Evolutionary conservation across 192 early-diverging fungal species (phyloP), one percentile per base, ranked within the genome.

Genomic region (Podila minutissima): DNA sequence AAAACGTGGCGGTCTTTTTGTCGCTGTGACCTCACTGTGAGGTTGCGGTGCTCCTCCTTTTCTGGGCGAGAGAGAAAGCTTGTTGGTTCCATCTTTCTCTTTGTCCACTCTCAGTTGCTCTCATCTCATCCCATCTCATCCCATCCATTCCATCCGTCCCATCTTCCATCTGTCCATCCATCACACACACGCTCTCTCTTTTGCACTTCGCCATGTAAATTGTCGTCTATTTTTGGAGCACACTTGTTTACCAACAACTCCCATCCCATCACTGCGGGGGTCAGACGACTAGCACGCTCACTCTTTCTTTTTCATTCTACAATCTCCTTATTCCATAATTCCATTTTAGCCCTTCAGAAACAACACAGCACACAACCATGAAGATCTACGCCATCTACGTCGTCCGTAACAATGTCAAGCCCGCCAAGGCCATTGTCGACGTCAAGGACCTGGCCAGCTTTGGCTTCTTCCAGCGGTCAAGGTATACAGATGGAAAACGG

Each of bases 391-490:
- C 84, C 26, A 84, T 90, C 72, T 69, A 69, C 32, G 65, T 90
- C 31, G 59, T 90, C 50, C 74, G 60, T 58, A 86, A 86, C 41
- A 75, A 84, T 59, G 69, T 63, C 72, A 74, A 76, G 61, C 83
- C 85, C 35, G 85, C 85, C 48, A 74, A 84, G 58, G 74, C 91
- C 32, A 77, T 95, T 64, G 86, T 89, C 17, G 78, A 88, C 13
- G 91, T 90, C 67, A 91, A 86, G 53, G 93, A 98, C 70, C 79
- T 98, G 28, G 79, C 90, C 51, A 88, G 89, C 60, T 97, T 96
- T 79, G 90, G 93, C 53, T 96, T 91, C 86, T 97, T 98, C 74
- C 91, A 95, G 82, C 91, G 95, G 29, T 88, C 92, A 48, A 93
- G 91, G 94, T 92, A 85, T 46, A 13, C 12, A 19, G 7, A 55